Evolutionary conservation across 306 rosid genomes (phyloP), one percentile per base, ranked within the genome.

Genomic region (apple (Malus domestica)): DNA sequence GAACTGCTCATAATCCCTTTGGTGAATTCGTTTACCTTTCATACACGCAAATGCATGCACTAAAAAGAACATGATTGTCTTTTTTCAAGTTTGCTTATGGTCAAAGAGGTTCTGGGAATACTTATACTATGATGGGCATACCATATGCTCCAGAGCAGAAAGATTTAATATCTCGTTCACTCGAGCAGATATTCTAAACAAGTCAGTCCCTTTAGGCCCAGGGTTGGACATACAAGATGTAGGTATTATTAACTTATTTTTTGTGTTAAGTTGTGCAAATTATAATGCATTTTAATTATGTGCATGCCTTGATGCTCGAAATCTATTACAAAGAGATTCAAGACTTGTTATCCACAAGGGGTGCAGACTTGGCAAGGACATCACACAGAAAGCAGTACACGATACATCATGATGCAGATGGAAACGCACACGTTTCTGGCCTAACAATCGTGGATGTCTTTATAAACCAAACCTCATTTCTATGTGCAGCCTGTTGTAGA

Each of bases 91-190:
- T 94, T 84, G 98, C 98, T 14, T 94, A 94, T 20, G 98, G 98
- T 51, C 98, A 94, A 73, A 90, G 97, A 0, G 97, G 98, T 20
- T 91, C 95, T 10, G 98, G 97, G 10, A 91, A 93, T 82, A 93
- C 98, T 40, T 88, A 88, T 73, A 93, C 97, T 44, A 93, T 93
- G 98, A 91, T 94, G 95, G 98, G 98, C 25, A 90, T 82, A 75
- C 96, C 98, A 22, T 91, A 88, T 57, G 80, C 87, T 59, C 79
- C 87, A 10, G 97, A 89, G 30, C 81, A 90, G 70, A 95, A 90
- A 87, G 98, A 97, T 69, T 59, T 95, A 83, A 95, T 95, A 64
- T 97, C 98, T 2, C 96, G 95, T 62, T 90, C 98, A 13, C 83
- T 92, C 5, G 98, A 95, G 81, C 97, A 95, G 55, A 89, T 95